These are phyloP conservation scores for Candolleomyces efflorescens DNA, from an alignment of 768 basidiomycete species.

Conservation along the genomic window DNA sequence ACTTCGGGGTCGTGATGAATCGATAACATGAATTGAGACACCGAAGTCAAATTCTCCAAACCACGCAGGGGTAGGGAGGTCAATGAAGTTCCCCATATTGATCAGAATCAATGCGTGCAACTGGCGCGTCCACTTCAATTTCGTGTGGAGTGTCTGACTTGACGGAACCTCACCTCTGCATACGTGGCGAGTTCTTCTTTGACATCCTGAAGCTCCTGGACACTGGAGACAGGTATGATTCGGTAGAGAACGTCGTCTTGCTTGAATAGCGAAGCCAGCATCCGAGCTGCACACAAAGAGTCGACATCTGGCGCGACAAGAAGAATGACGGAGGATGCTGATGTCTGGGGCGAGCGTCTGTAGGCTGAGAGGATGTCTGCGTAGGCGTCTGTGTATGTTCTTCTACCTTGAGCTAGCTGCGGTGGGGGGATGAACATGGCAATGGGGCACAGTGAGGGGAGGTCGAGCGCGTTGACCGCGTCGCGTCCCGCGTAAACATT, in stretches of 20 bases:
- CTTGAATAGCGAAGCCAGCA: conserved; percentile 84
- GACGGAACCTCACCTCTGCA: conserved; percentile 49
- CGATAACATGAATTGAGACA: conserved; percentile 87
- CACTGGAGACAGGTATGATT: conserved; percentile 85
- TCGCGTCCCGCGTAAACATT: conserved; percentile 6
- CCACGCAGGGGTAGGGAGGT: conserved; percentile 70
- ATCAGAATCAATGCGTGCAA: conserved; percentile 87
- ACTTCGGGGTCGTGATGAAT: conserved; percentile 88
- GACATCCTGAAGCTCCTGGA: conserved; percentile 65
- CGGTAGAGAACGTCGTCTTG: conserved; percentile 94
- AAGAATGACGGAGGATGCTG: conserved; percentile 80
- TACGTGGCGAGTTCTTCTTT: conserved; percentile 62
- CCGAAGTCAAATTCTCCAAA: conserved; percentile 65
- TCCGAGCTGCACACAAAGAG: conserved; percentile 84
- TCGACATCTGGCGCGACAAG: conserved; percentile 91
- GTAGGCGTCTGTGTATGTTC: conserved; percentile 74
- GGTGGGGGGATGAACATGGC: conserved; percentile 59
- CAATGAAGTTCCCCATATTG: conserved; percentile 88
- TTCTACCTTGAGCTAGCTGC: conserved; percentile 53
- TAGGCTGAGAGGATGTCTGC: conserved; percentile 65
- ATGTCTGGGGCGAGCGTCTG: conserved; percentile 66
- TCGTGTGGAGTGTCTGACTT: not conserved
- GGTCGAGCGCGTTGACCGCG: conserved; percentile 1
- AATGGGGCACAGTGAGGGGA: not conserved
- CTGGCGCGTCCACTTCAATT: conserved; percentile 29